A percentile compares a stretch with the other conserved stretches of the same genome.
Evolutionary conservation across 345 rosid species (phyloP).

Genomic region (Gossypium anomalum): DNA sequence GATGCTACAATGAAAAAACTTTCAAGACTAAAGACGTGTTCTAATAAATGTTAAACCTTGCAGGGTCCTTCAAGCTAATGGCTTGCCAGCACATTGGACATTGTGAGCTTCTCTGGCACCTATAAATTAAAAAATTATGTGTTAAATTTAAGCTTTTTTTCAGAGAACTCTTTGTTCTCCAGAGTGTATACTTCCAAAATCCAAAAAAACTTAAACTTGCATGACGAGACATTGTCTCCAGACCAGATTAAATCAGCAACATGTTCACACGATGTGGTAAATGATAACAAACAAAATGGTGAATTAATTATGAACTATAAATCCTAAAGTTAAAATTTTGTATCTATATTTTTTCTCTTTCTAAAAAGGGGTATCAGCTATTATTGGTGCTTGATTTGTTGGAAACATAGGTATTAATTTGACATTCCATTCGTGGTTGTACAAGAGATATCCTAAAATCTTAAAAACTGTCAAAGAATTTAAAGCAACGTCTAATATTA

Average conservation of each 20-base stretch:
- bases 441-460: conserved; percentile 5
- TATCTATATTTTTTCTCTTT: not conserved
- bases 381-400: not conserved
- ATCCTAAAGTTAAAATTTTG: not conserved
- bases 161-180: not conserved
- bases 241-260: not conserved
- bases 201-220: not conserved
- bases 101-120: conserved; percentile 79
- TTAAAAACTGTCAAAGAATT: not conserved
- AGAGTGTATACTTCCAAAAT: conserved; percentile 1
- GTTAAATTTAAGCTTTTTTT: not conserved
- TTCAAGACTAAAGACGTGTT: not conserved
- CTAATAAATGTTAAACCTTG: conserved; percentile 35
- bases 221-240: not conserved
- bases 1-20: not conserved
- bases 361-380: not conserved
- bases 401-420: not conserved
- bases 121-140: conserved; percentile 18
- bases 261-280: not conserved
- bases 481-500: not conserved
- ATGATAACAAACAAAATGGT: not conserved
- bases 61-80: conserved; percentile 54
- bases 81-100: conserved; percentile 83
- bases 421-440: not conserved
- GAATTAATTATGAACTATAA: not conserved